These are phyloP conservation scores for Tolypocladium nubicola DNA, from an alignment of 2,329 filamentous ascomycete species.

Conservation along the genomic window DNA sequence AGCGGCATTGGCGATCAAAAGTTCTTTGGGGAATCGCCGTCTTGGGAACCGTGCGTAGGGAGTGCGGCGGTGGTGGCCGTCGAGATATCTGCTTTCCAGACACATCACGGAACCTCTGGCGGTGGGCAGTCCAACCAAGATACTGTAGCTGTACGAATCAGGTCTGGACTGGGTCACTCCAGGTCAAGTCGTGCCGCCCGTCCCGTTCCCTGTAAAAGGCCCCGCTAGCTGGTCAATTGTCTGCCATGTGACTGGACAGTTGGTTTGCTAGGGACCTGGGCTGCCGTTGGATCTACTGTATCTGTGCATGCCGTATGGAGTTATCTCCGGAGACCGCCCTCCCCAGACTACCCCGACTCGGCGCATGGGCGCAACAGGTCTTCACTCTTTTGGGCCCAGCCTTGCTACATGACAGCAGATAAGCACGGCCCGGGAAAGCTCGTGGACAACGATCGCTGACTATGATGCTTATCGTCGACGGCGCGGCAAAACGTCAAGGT, in stretches of 20 bases:
- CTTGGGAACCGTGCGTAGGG: background rate
- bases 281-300: background rate
- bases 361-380: no score
- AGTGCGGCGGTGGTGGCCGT: background rate
- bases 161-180: background rate
- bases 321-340: no score
- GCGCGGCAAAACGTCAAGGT: background rate
- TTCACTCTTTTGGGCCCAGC: no score
- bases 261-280: background rate
- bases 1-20: background rate
- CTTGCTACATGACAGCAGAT: background rate
- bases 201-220: background rate
- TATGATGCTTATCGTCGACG: background rate
- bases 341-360: no score
- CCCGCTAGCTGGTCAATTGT: background rate
- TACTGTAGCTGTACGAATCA: background rate
- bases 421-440: background rate
- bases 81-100: background rate
- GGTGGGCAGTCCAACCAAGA: background rate
- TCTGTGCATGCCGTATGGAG: no score
- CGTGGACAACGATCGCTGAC: background rate
- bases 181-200: background rate
- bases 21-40: background rate
- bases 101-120: background rate
- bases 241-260: background rate